phyloP scores from a whole-genome alignment of 768 basidiomycete species.

The Lactarius pseudohatsudake region DNA sequence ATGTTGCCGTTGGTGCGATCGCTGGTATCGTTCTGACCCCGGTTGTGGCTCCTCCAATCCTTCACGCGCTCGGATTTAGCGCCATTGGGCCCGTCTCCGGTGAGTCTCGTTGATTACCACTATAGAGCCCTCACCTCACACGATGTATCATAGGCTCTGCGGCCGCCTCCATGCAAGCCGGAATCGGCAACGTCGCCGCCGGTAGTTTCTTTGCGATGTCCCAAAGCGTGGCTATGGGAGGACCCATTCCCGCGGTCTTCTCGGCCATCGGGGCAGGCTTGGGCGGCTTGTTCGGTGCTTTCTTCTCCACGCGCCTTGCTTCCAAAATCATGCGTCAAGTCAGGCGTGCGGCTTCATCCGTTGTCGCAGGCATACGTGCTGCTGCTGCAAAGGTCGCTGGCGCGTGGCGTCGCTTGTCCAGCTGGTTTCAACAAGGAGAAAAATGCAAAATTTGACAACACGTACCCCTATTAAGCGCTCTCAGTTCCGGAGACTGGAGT shows the following conservation, averaged over 20 bases:
- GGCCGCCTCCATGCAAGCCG: slow-evolving; percentile 13
- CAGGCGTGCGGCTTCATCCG: too few relatives aligned
- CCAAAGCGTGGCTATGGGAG: slow-evolving; percentile 23
- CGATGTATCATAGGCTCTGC: slow-evolving; percentile 18
- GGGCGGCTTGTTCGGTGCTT: not conserved
- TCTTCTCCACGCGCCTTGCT: too few relatives aligned
- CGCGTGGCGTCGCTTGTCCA: too few relatives aligned
- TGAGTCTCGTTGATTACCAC: not conserved
- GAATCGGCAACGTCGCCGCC: slow-evolving; percentile 22
- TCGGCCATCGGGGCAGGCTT: not conserved
- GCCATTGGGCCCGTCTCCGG: slow-evolving; percentile 13
- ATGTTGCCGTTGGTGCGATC: not conserved
- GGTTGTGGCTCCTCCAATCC: not conserved
- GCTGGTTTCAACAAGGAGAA: too few relatives aligned
- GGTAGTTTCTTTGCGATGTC: slow-evolving; percentile 13
- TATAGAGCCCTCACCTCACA: too few relatives aligned
- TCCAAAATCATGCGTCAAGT: too few relatives aligned
- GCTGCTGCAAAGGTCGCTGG: too few relatives aligned
- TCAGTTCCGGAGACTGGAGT: too few relatives aligned
- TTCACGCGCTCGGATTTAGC: slow-evolving; percentile 5
- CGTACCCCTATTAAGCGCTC: too few relatives aligned
- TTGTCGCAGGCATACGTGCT: too few relatives aligned
- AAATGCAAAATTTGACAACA: too few relatives aligned
- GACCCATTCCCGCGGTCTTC: slow-evolving; percentile 1
- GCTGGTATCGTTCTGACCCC: not conserved